Conservation (phyloP, 345 rosid species). For the Excoecaria agallocha region DNA sequence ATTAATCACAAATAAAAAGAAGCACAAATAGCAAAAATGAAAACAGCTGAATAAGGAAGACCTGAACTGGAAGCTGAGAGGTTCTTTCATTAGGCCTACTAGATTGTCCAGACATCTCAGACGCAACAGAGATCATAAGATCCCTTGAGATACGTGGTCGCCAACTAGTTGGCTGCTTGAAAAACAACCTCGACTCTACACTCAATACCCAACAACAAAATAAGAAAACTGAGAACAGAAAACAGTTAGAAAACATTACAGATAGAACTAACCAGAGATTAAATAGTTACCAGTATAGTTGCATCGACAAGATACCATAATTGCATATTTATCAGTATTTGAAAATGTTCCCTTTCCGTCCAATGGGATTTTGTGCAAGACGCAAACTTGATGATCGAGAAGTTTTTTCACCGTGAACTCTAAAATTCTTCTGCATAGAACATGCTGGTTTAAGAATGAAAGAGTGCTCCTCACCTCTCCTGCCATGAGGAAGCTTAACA, state of each 20-base stretch:
- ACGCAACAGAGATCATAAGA: conserved; percentile 87
- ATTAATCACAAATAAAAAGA: not conserved
- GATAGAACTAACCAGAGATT: conserved; percentile 21
- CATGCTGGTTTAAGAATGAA: conserved; percentile 81
- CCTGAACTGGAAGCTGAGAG: conserved; percentile 93
- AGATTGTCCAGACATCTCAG: conserved; percentile 67
- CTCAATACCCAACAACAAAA: conserved; percentile 16
- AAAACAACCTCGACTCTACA: conserved; percentile 82
- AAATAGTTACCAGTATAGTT: conserved; percentile 66
- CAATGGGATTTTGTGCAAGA: conserved; percentile 48
- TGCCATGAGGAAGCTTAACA: conserved; percentile 34
- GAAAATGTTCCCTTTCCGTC: conserved; percentile 44
- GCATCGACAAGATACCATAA: conserved; percentile 90
- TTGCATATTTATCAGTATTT: conserved; percentile 60
- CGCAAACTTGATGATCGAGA: conserved; percentile 41
- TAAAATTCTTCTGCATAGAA: conserved; percentile 54
- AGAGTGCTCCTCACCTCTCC: conserved; percentile 98
- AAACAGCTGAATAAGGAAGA: conserved; percentile 20
- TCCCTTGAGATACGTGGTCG: conserved; percentile 76
- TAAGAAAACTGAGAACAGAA: conserved; percentile 13
- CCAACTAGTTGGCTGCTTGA: conserved; percentile 87
- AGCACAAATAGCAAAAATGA: not conserved
- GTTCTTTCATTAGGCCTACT: conserved; percentile 57
- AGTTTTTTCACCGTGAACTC: conserved; percentile 46
- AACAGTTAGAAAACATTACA: conserved; percentile 15